Evolutionary conservation across 257 asterid genomes (phyloP).

Genomic region (Primulina tabacum): DNA sequence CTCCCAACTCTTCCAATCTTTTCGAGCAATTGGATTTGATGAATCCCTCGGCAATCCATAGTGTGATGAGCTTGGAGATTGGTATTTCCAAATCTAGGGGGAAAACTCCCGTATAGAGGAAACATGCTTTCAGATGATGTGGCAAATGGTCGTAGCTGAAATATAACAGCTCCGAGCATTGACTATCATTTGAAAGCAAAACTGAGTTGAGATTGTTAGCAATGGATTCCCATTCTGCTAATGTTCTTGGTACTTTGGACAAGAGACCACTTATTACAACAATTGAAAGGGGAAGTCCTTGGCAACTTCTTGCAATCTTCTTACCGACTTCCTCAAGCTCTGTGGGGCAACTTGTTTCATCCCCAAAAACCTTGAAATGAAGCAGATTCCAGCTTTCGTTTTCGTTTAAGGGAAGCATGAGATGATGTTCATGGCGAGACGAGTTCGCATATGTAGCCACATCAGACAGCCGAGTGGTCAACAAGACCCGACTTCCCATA

Average conservation of each 20-base stretch:
- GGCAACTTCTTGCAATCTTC: constrained; percentile 6
- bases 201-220: not conserved
- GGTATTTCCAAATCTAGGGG: not conserved
- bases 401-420: not conserved
- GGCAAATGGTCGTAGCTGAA: constrained; percentile 13
- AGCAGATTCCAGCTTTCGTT: constrained; percentile 21
- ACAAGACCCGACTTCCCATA: constrained; percentile 26
- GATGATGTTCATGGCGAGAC: not conserved
- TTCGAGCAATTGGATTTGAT: not conserved
- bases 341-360: too few relatives aligned
- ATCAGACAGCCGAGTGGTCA: constrained; percentile 24
- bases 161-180: not conserved
- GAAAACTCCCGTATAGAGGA: not conserved
- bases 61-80: not conserved
- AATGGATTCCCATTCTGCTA: constrained; percentile 7
- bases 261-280: constrained; percentile 24
- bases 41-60: constrained; percentile 28
- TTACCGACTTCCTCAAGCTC: constrained; percentile 4
- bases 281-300: constrained; percentile 14
- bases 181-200: not conserved
- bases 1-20: constrained; percentile 25
- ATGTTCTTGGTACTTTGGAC: not conserved
- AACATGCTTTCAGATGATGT: constrained; percentile 20
- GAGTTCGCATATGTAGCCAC: not conserved
- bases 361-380: not conserved